Percentiles rank a stretch among this genome's conserved stretches.
phyloP scores from a whole-genome alignment of 73 alveolate genomes.

The Uronychia binucleata region DNA sequence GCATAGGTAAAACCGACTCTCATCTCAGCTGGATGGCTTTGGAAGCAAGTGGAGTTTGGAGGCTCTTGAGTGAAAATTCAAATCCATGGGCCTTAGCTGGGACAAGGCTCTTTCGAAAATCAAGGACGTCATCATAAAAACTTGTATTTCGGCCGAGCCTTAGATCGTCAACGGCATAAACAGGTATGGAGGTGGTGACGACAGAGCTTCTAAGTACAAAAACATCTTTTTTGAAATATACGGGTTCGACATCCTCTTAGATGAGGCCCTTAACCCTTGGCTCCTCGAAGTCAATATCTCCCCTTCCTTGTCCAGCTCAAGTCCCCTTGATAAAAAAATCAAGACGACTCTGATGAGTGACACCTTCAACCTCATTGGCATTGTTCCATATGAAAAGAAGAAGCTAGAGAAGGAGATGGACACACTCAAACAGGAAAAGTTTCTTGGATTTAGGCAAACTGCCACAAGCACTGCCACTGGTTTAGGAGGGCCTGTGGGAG shows the following conservation, averaged over 20 bases:
- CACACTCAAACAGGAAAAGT: neutral
- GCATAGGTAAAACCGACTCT: neutral
- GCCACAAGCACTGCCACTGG: too few species aligned
- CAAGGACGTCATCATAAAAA: conserved; percentile 10
- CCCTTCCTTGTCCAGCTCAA: conserved; percentile 85
- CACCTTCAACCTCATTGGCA: conserved; percentile 85
- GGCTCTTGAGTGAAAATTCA: neutral
- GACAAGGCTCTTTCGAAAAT: neutral
- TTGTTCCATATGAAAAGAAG: conserved; percentile 16
- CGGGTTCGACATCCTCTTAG: conserved; percentile 93
- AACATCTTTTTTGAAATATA: conserved; percentile 69
- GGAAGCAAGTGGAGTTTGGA: neutral
- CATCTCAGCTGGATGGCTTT: neutral
- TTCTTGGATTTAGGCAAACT: neutral
- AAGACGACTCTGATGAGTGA: conserved; percentile 89
- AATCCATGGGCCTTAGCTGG: neutral
- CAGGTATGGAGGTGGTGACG: neutral
- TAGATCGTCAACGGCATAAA: neutral
- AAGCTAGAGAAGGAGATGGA: neutral
- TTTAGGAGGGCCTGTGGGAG: neutral
- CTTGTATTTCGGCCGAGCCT: neutral
- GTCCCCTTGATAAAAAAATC: conserved; percentile 84
- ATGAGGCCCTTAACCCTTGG: conserved; percentile 89
- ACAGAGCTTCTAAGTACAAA: conserved; percentile 5
- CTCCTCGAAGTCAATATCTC: conserved; percentile 88